Evolutionary conservation across 1,139 yeast species (phyloP).

Genomic region (Geotrichum phurueaensis): DNA sequence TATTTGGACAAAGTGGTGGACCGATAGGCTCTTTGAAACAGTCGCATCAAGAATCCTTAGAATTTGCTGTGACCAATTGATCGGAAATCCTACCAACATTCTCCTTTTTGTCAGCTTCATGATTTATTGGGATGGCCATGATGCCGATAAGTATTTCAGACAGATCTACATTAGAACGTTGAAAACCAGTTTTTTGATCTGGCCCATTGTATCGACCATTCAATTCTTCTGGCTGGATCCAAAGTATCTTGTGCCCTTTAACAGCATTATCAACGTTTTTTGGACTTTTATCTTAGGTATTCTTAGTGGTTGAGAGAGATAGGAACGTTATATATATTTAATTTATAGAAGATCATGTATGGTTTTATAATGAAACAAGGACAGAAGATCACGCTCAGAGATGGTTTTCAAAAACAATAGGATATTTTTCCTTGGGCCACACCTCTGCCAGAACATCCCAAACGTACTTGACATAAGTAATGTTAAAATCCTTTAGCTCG

Average conservation of each 20-base stretch:
- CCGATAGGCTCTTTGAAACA: constrained; percentile 29
- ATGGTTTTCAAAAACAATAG: constrained; percentile 16
- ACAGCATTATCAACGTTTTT: constrained; percentile 31
- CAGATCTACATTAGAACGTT: constrained; percentile 28
- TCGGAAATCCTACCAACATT: constrained; percentile 35
- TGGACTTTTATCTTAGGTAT: constrained; percentile 37
- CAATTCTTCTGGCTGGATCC: constrained; percentile 32
- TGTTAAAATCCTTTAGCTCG: constrained; percentile 49
- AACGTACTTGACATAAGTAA: constrained; percentile 67
- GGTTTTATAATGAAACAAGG: background rate
- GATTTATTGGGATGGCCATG: constrained; percentile 37
- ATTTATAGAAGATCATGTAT: background rate
- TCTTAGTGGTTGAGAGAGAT: constrained; percentile 8
- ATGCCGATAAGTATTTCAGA: constrained; percentile 31
- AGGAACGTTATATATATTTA: background rate
- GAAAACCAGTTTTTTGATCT: constrained; percentile 32
- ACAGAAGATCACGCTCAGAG: background rate
- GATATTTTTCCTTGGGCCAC: constrained; percentile 42
- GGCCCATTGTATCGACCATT: constrained; percentile 36
- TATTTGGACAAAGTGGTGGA: constrained; percentile 38
- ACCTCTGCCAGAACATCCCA: constrained; percentile 67
- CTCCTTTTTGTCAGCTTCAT: constrained; percentile 32
- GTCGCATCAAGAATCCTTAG: constrained; percentile 25
- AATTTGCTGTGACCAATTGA: constrained; percentile 32
- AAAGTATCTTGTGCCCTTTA: constrained; percentile 34